Evolutionary conservation across 192 early-diverging fungal species (phyloP).

Genomic region (Dissophora ornata): DNA sequence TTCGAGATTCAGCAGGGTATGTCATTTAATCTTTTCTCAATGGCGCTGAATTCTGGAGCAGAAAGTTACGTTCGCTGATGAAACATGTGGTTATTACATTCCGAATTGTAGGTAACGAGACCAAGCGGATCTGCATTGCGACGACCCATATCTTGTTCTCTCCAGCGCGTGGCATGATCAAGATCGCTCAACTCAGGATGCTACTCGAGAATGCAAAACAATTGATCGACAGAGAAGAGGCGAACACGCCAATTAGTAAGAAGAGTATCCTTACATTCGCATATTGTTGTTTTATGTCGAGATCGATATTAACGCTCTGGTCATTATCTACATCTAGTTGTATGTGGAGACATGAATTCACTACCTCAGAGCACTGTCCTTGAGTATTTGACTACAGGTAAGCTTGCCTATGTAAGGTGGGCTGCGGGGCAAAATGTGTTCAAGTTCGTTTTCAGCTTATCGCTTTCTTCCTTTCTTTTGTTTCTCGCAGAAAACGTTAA

Average conservation of each 20-base stretch:
- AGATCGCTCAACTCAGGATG: conserved; percentile 43
- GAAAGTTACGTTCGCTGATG: too few relatives aligned
- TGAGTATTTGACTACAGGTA: conserved; percentile 11
- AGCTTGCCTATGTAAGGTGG: neutral
- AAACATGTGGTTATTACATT: too few relatives aligned
- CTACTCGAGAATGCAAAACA: conserved; percentile 7
- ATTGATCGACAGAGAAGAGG: conserved; percentile 3
- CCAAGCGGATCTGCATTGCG: conserved; percentile 26
- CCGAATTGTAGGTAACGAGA: neutral
- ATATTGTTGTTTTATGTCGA: neutral
- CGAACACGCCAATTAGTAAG: conserved; percentile 23
- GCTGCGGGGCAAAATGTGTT: too few relatives aligned
- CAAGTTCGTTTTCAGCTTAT: too few relatives aligned
- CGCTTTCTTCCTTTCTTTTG: too few relatives aligned
- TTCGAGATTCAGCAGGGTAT: conserved; percentile 36
- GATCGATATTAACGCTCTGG: neutral
- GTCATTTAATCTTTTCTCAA: too few relatives aligned
- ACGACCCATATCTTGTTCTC: conserved; percentile 43
- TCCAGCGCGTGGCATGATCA: conserved; percentile 31
- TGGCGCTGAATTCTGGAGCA: neutral
- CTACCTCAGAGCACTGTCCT: conserved; percentile 22
- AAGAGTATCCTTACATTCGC: neutral
- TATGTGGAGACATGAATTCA: conserved; percentile 46
- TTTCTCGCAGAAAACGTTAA: conserved; percentile 8
- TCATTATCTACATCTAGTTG: conserved; percentile 5